A percentile compares a stretch with the other conserved stretches of the same genome.
Conservation (phyloP, 2,329 filamentous ascomycete species). For the Cadophora sp. region DNA sequence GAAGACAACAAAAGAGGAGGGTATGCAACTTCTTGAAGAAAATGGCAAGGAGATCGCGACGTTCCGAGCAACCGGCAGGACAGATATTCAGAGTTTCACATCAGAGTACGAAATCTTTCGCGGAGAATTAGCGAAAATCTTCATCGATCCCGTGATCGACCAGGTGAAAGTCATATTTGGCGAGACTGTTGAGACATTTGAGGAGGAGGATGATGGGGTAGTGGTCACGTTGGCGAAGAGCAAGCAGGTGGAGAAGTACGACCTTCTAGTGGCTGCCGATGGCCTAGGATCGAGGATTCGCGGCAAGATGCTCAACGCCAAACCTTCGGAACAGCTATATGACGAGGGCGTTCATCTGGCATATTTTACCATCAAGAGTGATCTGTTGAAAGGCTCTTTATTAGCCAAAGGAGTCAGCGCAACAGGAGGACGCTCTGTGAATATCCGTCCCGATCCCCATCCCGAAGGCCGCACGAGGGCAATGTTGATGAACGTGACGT, state of each 20-base stretch:
- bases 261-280: slow-evolving; percentile 62
- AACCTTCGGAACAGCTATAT: slow-evolving; percentile 33
- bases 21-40: slow-evolving; percentile 51
- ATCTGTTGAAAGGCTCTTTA: slow-evolving; percentile 21
- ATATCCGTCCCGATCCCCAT: slow-evolving; percentile 24
- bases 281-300: slow-evolving; percentile 58
- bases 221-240: slow-evolving; percentile 36
- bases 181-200: slow-evolving; percentile 35
- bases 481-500: slow-evolving; percentile 25
- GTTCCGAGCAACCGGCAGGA: slow-evolving; percentile 44
- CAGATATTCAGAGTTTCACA: slow-evolving; percentile 45
- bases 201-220: slow-evolving; percentile 42
- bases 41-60: slow-evolving; percentile 48
- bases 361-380: slow-evolving; percentile 47
- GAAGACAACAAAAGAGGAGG: slow-evolving; percentile 53
- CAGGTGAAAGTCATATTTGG: slow-evolving; percentile 44
- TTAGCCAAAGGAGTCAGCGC: slow-evolving; percentile 23
- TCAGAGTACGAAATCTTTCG: slow-evolving; percentile 54
- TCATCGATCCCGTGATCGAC: slow-evolving; percentile 47
- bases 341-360: slow-evolving; percentile 40
- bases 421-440: slow-evolving; percentile 21
- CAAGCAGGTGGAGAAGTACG: slow-evolving; percentile 43
- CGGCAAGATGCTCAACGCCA: slow-evolving; percentile 47
- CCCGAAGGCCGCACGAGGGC: slow-evolving; percentile 20
- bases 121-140: slow-evolving; percentile 49